Base-by-base conservation (phyloP, 441 rosid genomes). In the Croton setiger region DNA sequence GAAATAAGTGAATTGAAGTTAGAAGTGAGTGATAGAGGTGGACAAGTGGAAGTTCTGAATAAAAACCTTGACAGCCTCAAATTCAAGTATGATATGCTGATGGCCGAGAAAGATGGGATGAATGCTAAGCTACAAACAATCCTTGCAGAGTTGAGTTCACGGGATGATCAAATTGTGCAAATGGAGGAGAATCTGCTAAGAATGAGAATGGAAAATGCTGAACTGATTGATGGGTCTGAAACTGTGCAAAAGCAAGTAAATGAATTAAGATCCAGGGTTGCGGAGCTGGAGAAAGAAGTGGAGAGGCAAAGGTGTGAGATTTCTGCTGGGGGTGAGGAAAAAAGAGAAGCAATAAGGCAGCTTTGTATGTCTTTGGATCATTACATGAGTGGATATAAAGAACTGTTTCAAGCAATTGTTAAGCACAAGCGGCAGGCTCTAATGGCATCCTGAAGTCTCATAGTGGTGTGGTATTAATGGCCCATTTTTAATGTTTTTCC, bases 331-430 rank as follows among this genome's bases (percentile, higher is more conserved):
- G 89, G 90, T 13, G 97, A 94, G 75, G 87, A 84, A 82, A 89
- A 91, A 79, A 75, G 90, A 72, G 93, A 86, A 77, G 98, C 87
- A 11, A 93, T 93, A 59, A 73, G 97, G 64, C 96, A 91, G 70
- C 95, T 93, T 68, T 89, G 92, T 75, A 86, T 93, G 79, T 78
- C 92, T 14, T 70, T 93, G 74, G 98, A 93, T 69, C 89, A 93
- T 70, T 93, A 87, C 72, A 83, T 85, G 80, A 87, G 80, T 18
- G 87, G 89, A 18, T 91, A 91, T 60, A 85, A 83, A 66, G 79
- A 89, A 69, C 86, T 89, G 45, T 68, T 83, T 58, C 70, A 77
- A 71, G 83, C 82, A 59, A 74, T 92, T 76, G 54, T 81, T 37
- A 76, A 74, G 52, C 72, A 73, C 69, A 85, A 80, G 48, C 69